A percentile compares a stretch with the other conserved stretches of the same genome.
These are phyloP conservation scores for Penicillium capsulatum DNA, from an alignment of 2,329 filamentous ascomycete genomes.

Conservation along the genomic window DNA sequence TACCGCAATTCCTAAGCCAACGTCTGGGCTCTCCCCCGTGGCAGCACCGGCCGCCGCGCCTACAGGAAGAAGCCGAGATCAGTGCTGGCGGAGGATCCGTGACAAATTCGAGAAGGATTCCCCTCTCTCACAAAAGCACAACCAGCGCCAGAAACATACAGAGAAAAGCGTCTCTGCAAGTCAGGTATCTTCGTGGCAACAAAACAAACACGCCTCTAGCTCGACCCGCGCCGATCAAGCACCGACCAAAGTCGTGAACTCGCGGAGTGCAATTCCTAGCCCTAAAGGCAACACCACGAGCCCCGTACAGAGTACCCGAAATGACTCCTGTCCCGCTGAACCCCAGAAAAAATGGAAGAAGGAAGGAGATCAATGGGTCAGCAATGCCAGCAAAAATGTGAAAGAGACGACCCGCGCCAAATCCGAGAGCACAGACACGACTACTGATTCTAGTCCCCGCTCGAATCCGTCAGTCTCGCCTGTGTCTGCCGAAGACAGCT, in stretches of 20 bases:
- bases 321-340: conserved; percentile 9
- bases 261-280: conserved; percentile 37
- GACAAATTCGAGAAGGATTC: conserved; percentile 27
- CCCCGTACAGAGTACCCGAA: conserved; percentile 17
- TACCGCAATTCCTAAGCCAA: conserved; percentile 14
- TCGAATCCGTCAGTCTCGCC: conserved; percentile 31
- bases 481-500: conserved; percentile 27
- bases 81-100: conserved; percentile 27
- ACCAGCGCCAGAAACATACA: conserved; percentile 18
- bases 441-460: conserved; percentile 23
- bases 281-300: conserved; percentile 28
- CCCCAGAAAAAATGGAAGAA: conserved; percentile 30
- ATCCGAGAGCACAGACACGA: conserved; percentile 18
- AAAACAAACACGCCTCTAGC: conserved; percentile 13
- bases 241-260: conserved; percentile 27
- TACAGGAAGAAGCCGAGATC: conserved; percentile 24
- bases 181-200: conserved; percentile 18
- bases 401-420: conserved; percentile 21
- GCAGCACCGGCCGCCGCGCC: conserved; percentile 2
- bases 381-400: conserved; percentile 29
- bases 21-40: conserved; percentile 8
- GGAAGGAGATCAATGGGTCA: conserved; percentile 36
- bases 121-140: conserved; percentile 10
- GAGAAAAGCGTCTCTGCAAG: conserved; percentile 20
- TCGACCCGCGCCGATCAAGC: conserved; percentile 5